Evolutionary conservation across 345 rosid species (phyloP).

Genomic region (Pistacia integerrima): DNA sequence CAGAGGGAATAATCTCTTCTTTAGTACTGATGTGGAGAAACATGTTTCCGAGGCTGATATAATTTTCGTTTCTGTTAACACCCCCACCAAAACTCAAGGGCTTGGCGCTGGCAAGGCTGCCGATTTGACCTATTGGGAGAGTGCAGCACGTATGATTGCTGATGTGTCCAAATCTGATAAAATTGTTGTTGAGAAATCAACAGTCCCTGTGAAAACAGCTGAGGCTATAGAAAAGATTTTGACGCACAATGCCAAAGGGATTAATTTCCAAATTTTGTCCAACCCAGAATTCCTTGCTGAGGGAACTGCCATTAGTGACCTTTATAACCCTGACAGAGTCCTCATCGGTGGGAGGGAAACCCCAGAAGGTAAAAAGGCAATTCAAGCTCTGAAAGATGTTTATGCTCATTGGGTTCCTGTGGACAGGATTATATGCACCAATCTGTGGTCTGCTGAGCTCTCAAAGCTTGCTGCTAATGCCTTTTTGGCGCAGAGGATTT

Average conservation of each 20-base stretch:
- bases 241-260: constrained; percentile 70
- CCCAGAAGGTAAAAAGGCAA: constrained; percentile 54
- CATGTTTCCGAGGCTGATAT: constrained; percentile 67
- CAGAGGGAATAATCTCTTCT: constrained; percentile 64
- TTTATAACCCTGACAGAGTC: constrained; percentile 62
- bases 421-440: constrained; percentile 63
- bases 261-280: constrained; percentile 69
- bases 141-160: constrained; percentile 80
- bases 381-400: constrained; percentile 54
- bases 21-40: constrained; percentile 67
- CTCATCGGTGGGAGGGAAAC: constrained; percentile 76
- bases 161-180: constrained; percentile 73
- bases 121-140: constrained; percentile 83
- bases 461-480: constrained; percentile 85
- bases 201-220: constrained; percentile 74
- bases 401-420: constrained; percentile 76
- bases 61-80: constrained; percentile 74
- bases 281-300: constrained; percentile 82
- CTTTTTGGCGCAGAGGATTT: constrained; percentile 68
- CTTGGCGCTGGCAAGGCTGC: constrained; percentile 85
- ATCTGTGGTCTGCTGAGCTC: constrained; percentile 80
- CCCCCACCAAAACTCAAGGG: constrained; percentile 74
- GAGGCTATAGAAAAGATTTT: constrained; percentile 76
- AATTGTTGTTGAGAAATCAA: constrained; percentile 76
- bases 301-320: constrained; percentile 67